Conservation (phyloP, 1,139 yeast genomes). For the Protomyces macrosporus region DNA sequence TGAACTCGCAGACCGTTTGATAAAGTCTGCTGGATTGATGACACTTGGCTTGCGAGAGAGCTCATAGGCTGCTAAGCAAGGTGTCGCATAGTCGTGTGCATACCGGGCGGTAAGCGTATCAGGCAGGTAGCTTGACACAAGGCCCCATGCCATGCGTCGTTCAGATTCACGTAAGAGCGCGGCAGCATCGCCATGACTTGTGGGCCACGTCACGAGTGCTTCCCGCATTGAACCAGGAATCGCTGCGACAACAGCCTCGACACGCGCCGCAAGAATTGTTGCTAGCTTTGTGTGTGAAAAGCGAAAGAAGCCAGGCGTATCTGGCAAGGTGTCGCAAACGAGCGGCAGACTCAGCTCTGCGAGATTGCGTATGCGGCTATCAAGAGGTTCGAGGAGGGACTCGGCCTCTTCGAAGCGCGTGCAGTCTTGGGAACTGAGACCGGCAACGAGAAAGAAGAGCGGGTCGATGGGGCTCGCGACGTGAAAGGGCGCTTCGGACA, state of each 20-base stretch:
- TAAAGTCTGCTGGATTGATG: slow-evolving; percentile 15
- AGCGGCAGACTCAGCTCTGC: neutral
- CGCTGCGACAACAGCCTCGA: neutral
- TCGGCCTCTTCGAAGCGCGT: slow-evolving; percentile 3
- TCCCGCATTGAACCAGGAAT: slow-evolving; percentile 2
- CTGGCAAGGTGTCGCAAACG: slow-evolving; percentile 1
- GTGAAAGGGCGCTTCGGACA: slow-evolving; percentile 13
- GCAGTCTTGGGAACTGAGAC: neutral
- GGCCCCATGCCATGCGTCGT: slow-evolving; percentile 1
- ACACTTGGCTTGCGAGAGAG: neutral
- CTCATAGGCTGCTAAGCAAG: neutral
- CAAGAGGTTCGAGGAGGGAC: neutral
- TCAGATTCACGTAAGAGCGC: neutral
- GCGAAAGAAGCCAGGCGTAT: neutral
- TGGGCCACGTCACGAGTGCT: neutral
- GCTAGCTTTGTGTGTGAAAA: neutral
- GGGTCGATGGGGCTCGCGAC: slow-evolving; percentile 12
- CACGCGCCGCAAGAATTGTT: neutral
- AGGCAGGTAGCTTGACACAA: slow-evolving; percentile 9
- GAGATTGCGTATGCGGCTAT: neutral
- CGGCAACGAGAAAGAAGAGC: slow-evolving; percentile 4
- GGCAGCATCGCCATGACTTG: neutral
- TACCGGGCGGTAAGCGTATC: neutral
- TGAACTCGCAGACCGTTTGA: slow-evolving; percentile 1
- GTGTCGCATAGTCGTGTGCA: neutral